Conservation (phyloP, 2,329 filamentous ascomycete species). For the Fonsecaea pedrosoi region DNA sequence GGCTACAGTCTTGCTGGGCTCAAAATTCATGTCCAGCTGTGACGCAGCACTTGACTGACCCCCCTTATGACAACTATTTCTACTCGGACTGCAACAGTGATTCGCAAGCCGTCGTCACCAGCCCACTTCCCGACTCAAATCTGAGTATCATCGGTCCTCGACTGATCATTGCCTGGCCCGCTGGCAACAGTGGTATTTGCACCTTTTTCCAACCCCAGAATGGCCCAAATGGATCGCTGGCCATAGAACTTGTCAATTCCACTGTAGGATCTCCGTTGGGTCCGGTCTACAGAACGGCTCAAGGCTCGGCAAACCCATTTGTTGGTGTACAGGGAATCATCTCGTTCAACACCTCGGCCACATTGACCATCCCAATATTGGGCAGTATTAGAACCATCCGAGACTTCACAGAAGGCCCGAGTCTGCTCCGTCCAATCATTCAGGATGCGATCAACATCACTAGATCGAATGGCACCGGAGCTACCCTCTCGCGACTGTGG, state of each 20-base stretch:
- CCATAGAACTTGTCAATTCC: constrained; percentile 60
- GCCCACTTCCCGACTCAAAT: constrained; percentile 61
- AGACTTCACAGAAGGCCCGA: constrained; percentile 67
- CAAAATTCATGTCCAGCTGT: constrained; percentile 43
- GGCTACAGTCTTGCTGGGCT: constrained; percentile 37
- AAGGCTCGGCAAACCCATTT: constrained; percentile 47
- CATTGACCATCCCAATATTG: constrained; percentile 63
- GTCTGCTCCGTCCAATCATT: constrained; percentile 59
- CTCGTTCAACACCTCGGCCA: constrained; percentile 64
- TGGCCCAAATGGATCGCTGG: constrained; percentile 61
- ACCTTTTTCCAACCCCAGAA: constrained; percentile 64
- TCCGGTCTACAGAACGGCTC: constrained; percentile 51
- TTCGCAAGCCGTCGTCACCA: constrained; percentile 67
- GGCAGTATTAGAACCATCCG: constrained; percentile 69
- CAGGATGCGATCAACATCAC: constrained; percentile 61
- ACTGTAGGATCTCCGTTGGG: constrained; percentile 55
- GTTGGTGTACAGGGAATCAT: constrained; percentile 63
- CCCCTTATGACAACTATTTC: constrained; percentile 70
- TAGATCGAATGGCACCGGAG: constrained; percentile 51
- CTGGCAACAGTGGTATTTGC: constrained; percentile 67
- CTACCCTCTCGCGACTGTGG: constrained; percentile 62
- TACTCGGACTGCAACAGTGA: constrained; percentile 68
- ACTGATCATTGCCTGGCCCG: constrained; percentile 69
- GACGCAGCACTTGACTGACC: constrained; percentile 59
- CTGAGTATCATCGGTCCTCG: constrained; percentile 63